Evolutionary conservation across 495 filamentous ascomycete genomes (phyloP), one percentile per base, ranked within the genome.

Genomic region (Aspergillus hancockii): DNA sequence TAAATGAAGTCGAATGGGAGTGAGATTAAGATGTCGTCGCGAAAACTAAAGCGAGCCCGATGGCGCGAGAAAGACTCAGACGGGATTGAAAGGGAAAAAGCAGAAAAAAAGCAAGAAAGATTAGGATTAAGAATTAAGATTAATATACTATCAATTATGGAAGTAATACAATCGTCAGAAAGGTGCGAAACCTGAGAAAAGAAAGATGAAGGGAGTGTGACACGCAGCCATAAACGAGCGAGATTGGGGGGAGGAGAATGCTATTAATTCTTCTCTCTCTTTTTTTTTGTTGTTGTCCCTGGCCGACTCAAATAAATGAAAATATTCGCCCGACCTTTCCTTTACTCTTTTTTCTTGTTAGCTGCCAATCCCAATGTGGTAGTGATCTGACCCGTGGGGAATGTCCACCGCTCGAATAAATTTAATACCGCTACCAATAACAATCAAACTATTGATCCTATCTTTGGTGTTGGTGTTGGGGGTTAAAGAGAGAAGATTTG

Each of bases 191-290:
- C 43, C 30, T 47, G 28, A 40, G 56, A 18, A 30, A 53, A 53
- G 46, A 46, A 61, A 38, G 61, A 43, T 16, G 23, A 45, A 31
- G 19, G 14, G n/a, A 38, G 60, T 63, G 63, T 65, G 63, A 49
- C 53, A 57, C 59, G 61, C 60, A 38, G 32, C 34, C 34, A 41
- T 9, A 34, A 9, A 10, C 12, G 16, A 40, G 10, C 18, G 14
- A 14, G 41, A n/a, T 1, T 3, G 2, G 18, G n/a, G 16, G 41
- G 16, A 19, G 19, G 7, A 19, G 41, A 45, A 14, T 4, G 9
- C 3, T 1, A 45, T 1, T 21, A 9, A 23, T 18, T 19, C 45
- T 28, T 55, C 36, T 47, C 19, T 30, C 18, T 55, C 49, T 47
- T 55, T 55, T 55, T 12, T 34, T 8, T 54, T 43, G 22, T 32